These are phyloP conservation scores for Coemansia sp. DNA, from an alignment of 192 early-diverging fungal genomes.

Conservation along the genomic window DNA sequence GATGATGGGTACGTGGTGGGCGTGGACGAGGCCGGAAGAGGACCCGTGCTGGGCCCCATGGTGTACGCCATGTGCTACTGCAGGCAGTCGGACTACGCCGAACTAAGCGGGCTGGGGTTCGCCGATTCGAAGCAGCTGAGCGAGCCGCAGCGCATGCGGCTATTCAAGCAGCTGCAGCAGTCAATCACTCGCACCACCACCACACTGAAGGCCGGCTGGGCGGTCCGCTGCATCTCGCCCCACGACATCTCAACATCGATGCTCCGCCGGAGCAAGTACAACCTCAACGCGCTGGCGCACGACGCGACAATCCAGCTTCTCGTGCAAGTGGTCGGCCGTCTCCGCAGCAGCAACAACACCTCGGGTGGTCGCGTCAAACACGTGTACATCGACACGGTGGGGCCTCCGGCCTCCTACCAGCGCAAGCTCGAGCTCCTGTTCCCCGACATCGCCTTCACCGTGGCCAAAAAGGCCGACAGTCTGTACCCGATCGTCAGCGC, in stretches of 20 bases:
- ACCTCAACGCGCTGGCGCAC: slow-evolving; percentile 91
- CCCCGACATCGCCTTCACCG: slow-evolving; percentile 76
- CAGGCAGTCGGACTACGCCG: slow-evolving; percentile 61
- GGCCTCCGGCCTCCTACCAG: slow-evolving; percentile 86
- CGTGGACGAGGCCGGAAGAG: slow-evolving; percentile 97
- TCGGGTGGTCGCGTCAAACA: slow-evolving; percentile 64
- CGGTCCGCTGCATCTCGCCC: slow-evolving; percentile 79
- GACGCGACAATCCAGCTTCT: slow-evolving; percentile 91
- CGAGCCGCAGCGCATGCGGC: slow-evolving; percentile 68
- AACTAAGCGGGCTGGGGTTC: slow-evolving; percentile 76
- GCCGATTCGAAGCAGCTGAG: slow-evolving; percentile 95
- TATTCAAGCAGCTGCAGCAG: slow-evolving; percentile 65
- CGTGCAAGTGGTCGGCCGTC: slow-evolving; percentile 34
- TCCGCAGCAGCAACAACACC: slow-evolving; percentile 37
- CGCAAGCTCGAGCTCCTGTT: slow-evolving; percentile 74
- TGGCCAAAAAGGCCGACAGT: slow-evolving; percentile 93
- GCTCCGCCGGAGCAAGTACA: slow-evolving; percentile 84
- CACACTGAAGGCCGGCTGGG: slow-evolving; percentile 77
- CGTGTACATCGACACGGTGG: slow-evolving; percentile 96
- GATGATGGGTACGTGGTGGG: slow-evolving; percentile 67
- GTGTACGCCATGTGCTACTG: slow-evolving; percentile 93
- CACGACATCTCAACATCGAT: slow-evolving; percentile 92
- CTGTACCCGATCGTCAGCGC: slow-evolving; percentile 93
- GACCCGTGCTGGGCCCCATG: slow-evolving; percentile 97
- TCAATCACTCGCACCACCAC: not conserved